Evolutionary conservation across 768 basidiomycete species (phyloP).

Genomic region (Boletus coccyginus): DNA sequence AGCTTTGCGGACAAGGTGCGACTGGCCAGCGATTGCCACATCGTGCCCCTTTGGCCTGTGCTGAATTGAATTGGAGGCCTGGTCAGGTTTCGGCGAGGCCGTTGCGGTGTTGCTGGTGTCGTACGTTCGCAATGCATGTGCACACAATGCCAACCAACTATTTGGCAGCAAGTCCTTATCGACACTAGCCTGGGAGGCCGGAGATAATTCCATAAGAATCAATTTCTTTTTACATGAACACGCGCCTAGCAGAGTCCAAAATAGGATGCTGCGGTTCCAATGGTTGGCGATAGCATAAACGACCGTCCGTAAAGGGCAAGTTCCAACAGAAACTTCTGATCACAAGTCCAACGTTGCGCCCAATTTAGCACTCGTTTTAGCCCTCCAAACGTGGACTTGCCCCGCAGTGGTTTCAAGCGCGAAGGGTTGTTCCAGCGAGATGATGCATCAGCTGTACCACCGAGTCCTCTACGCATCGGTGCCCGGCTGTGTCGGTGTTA

Average conservation of each 20-base stretch:
- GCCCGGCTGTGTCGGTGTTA: constrained; percentile 15
- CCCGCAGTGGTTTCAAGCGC: neutral
- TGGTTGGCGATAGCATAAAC: constrained; percentile 17
- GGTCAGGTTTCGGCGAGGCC: neutral
- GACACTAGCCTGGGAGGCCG: neutral
- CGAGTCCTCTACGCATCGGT: constrained; percentile 10
- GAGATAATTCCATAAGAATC: constrained; percentile 18
- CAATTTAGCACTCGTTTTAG: constrained; percentile 21
- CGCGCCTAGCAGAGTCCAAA: constrained; percentile 7
- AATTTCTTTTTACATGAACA: constrained; percentile 3
- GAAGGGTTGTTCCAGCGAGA: constrained; percentile 1
- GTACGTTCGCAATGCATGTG: neutral
- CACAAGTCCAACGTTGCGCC: neutral
- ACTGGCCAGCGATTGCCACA: neutral
- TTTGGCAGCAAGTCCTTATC: constrained; percentile 2
- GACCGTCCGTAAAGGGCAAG: constrained; percentile 12
- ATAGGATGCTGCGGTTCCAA: constrained; percentile 7
- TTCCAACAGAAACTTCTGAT: constrained; percentile 34
- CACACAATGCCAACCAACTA: neutral
- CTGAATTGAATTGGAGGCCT: neutral
- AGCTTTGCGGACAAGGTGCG: neutral
- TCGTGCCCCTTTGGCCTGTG: neutral
- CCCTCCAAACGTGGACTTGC: constrained; percentile 17
- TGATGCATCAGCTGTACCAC: constrained; percentile 12
- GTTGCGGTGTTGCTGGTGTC: neutral